phyloP scores from a whole-genome alignment of 148 eudicot genomes.

The Rhododendron vialii region DNA sequence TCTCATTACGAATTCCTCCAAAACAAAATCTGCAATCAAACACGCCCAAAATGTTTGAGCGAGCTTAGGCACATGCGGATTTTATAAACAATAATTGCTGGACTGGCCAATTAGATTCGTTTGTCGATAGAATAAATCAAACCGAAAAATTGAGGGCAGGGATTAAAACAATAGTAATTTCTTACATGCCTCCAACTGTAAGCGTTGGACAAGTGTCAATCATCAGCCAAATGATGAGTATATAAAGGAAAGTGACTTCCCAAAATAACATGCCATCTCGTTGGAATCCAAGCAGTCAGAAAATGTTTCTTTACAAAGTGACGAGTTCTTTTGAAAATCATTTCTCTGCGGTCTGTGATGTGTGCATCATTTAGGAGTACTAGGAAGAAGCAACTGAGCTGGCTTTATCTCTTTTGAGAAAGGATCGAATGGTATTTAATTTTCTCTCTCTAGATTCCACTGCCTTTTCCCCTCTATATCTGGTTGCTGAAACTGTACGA shows the following conservation, averaged over 20 bases:
- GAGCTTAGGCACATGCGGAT: background rate
- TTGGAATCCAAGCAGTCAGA: background rate
- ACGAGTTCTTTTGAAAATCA: background rate
- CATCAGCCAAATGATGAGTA: slow-evolving; percentile 13
- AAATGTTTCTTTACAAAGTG: background rate
- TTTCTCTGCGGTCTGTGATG: background rate
- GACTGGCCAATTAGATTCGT: background rate
- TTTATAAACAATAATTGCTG: background rate
- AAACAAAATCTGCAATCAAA: no score
- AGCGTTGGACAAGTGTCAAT: slow-evolving; percentile 15
- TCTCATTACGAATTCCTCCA: no score
- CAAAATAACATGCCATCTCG: background rate
- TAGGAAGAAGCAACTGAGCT: background rate
- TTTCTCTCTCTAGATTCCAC: background rate
- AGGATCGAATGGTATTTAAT: background rate
- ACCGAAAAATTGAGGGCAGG: background rate
- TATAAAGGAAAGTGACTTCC: background rate
- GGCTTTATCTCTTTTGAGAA: background rate
- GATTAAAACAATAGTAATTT: background rate
- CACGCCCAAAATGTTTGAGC: no score
- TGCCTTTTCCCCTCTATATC: background rate
- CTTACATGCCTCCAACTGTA: background rate
- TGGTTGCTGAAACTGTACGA: background rate
- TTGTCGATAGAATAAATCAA: background rate
- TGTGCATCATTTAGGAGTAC: background rate